Evolutionary conservation across 2,329 filamentous ascomycete species (phyloP).

Genomic region (Fusarium sp.): DNA sequence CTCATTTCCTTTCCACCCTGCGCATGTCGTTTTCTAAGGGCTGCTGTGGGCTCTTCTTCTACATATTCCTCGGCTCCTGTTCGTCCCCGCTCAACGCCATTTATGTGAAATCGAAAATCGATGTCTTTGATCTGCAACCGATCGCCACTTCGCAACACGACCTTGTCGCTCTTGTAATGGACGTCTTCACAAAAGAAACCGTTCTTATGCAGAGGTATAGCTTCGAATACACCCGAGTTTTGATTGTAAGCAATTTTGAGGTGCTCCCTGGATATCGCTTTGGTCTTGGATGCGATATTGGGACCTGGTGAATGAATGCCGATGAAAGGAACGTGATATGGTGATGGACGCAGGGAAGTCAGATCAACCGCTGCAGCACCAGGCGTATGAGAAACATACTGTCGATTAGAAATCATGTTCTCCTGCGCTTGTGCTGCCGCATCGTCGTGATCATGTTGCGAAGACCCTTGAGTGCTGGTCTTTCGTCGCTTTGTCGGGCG

Average conservation of each 20-base stretch:
- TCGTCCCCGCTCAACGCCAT: slow-evolving; percentile 67
- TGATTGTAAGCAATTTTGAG: slow-evolving; percentile 78
- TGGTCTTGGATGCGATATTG: slow-evolving; percentile 71
- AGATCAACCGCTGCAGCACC: slow-evolving; percentile 70
- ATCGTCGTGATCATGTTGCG: slow-evolving; percentile 57
- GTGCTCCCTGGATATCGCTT: slow-evolving; percentile 79
- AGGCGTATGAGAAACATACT: slow-evolving; percentile 70
- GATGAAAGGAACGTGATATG: slow-evolving; percentile 72
- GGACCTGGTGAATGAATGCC: slow-evolving; percentile 77
- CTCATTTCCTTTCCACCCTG: slow-evolving; percentile 77
- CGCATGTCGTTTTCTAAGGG: slow-evolving; percentile 60
- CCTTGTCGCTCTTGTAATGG: slow-evolving; percentile 65
- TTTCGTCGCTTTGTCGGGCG: slow-evolving; percentile 61
- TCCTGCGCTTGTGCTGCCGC: slow-evolving; percentile 50
- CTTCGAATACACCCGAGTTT: slow-evolving; percentile 71
- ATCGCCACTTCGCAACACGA: slow-evolving; percentile 71
- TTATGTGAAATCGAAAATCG: slow-evolving; percentile 74
- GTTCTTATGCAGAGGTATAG: slow-evolving; percentile 70
- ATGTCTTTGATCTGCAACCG: slow-evolving; percentile 79
- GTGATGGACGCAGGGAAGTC: slow-evolving; percentile 68
- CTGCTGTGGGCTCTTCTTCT: slow-evolving; percentile 58
- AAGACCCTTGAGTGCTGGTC: slow-evolving; percentile 57
- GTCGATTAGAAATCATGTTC: slow-evolving; percentile 65
- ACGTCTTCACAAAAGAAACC: slow-evolving; percentile 75
- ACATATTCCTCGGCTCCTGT: slow-evolving; percentile 68